These are phyloP conservation scores for Paratinospora sagittata DNA, from an alignment of 164 flowering plant species.

Conservation along the genomic window DNA sequence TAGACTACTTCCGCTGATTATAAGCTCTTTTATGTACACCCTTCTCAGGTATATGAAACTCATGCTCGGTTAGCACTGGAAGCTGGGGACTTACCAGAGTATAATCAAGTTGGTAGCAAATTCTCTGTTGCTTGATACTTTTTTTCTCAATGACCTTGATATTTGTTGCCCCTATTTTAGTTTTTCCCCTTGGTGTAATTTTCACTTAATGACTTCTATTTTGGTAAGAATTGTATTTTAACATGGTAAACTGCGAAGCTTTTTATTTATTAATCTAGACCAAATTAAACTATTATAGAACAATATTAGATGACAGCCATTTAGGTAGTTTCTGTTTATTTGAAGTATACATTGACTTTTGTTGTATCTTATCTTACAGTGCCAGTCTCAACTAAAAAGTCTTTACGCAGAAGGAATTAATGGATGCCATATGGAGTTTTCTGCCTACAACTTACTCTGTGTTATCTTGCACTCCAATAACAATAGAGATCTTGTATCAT, in stretches of 20 bases:
- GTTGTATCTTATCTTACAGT: conserved; percentile 42
- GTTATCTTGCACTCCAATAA: conserved; percentile 82
- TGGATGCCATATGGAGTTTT: conserved; percentile 85
- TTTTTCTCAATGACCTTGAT: neutral
- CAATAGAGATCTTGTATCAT: conserved; percentile 75
- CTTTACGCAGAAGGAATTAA: conserved; percentile 91
- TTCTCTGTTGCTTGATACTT: neutral
- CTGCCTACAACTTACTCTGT: conserved; percentile 87
- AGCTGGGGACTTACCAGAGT: conserved; percentile 89
- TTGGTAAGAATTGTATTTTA: neutral
- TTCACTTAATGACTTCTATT: neutral
- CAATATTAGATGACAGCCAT: neutral
- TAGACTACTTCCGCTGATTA: neutral
- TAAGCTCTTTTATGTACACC: neutral
- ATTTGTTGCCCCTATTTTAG: neutral
- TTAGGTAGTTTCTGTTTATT: neutral
- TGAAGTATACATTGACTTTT: neutral
- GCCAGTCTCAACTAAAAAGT: conserved; percentile 81
- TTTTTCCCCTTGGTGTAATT: neutral
- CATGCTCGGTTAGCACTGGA: conserved; percentile 94
- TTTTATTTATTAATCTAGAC: too few relatives aligned
- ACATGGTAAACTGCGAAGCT: neutral
- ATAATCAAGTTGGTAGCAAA: conserved; percentile 66
- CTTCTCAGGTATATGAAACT: conserved; percentile 89
- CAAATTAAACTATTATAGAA: too few relatives aligned